Conservation (phyloP, 371 early-diverging fungal species). For the Aphelidium insulamus region DNA sequence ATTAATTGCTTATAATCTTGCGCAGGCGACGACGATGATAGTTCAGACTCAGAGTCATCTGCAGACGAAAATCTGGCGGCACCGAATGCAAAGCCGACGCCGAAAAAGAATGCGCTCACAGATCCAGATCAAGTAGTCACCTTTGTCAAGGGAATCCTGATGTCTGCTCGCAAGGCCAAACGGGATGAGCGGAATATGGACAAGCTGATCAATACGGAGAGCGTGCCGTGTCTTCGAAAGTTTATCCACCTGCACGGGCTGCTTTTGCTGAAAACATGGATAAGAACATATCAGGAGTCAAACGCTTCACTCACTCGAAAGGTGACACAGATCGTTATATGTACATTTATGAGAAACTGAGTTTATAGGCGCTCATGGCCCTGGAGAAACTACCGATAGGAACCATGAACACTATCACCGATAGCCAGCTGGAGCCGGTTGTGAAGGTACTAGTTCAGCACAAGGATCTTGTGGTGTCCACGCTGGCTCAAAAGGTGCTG, state of each 20-base stretch:
- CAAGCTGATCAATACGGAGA: slow-evolving; percentile 16
- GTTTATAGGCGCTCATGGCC: too few species aligned
- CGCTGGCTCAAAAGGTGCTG: too few species aligned
- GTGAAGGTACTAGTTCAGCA: slow-evolving; percentile 3
- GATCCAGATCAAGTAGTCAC: slow-evolving; percentile 31
- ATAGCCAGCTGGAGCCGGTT: too few species aligned
- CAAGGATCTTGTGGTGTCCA: too few species aligned
- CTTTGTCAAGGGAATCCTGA: slow-evolving; percentile 37
- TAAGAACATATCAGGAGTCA: slow-evolving; percentile 20
- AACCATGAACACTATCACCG: too few species aligned
- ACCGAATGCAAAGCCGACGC: slow-evolving; percentile 5
- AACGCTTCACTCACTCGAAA: too few species aligned
- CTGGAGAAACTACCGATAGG: too few species aligned
- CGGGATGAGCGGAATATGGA: slow-evolving; percentile 20
- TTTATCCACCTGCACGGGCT: slow-evolving; percentile 28
- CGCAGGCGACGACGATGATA: slow-evolving; percentile 9
- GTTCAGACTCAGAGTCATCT: slow-evolving; percentile 12
- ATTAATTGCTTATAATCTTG: slow-evolving; percentile 14
- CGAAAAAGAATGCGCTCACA: slow-evolving; percentile 9
- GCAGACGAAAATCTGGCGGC: slow-evolving; percentile 7
- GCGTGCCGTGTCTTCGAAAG: slow-evolving; percentile 16
- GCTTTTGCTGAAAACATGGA: slow-evolving; percentile 21
- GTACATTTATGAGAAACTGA: too few species aligned
- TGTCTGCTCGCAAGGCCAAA: slow-evolving; percentile 26
- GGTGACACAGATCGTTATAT: too few species aligned